Evolutionary conservation across 495 filamentous ascomycete genomes (phyloP).

Genomic region (Hypoxylon crocopeplum): DNA sequence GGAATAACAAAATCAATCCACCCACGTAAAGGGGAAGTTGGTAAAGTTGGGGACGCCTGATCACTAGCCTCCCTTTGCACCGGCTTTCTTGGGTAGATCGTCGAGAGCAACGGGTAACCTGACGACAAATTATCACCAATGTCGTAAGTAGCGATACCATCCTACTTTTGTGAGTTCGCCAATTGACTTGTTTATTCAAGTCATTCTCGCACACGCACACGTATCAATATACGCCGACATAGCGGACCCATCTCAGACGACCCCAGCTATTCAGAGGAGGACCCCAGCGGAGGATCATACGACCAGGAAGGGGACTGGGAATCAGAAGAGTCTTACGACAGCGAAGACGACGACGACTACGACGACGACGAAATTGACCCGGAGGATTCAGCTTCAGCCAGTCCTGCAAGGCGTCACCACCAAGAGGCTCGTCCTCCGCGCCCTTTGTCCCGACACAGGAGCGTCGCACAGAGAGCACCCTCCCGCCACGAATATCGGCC

Average conservation of each 20-base stretch:
- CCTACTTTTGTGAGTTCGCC: slow-evolving; percentile 15
- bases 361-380: slow-evolving; percentile 73
- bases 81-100: slow-evolving; percentile 48
- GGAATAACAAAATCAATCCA: slow-evolving; percentile 16
- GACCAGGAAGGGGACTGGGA: slow-evolving; percentile 37
- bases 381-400: slow-evolving; percentile 78
- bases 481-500: slow-evolving; percentile 45
- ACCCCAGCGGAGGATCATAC: slow-evolving; percentile 28
- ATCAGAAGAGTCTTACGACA: slow-evolving; percentile 63
- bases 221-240: slow-evolving; percentile 31
- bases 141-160: slow-evolving; percentile 50
- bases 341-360: slow-evolving; percentile 49
- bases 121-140: slow-evolving; percentile 50
- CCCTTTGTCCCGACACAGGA: slow-evolving; percentile 46
- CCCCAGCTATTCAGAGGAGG: slow-evolving; percentile 41
- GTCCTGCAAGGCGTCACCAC: slow-evolving; percentile 34
- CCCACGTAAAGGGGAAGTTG: not conserved
- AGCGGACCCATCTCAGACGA: slow-evolving; percentile 34
- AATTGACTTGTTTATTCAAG: slow-evolving; percentile 32
- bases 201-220: slow-evolving; percentile 27
- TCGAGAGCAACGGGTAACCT: slow-evolving; percentile 50
- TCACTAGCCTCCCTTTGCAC: slow-evolving; percentile 41
- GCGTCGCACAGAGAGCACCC: slow-evolving; percentile 44
- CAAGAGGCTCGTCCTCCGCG: slow-evolving; percentile 46
- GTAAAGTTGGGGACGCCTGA: slow-evolving; percentile 15